Base-by-base conservation (phyloP, 108 stramenopile genomes). In the Nitzschia inconspicua region DNA sequence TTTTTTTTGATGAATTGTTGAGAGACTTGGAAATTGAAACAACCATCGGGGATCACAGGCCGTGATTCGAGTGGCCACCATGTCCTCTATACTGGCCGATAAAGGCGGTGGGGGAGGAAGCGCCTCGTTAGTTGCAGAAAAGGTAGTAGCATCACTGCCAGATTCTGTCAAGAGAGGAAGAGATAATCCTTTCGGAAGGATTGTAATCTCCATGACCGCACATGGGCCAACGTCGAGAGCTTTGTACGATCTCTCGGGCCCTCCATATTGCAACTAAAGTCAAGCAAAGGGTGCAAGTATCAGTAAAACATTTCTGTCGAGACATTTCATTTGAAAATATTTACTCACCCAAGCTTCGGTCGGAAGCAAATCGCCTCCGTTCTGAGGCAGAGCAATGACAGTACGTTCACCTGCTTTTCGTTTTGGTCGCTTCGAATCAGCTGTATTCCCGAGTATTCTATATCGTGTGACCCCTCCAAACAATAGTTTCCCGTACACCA, bases 401-500 rank as follows among this genome's bases (percentile, higher is more conserved):
- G 80, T 82, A 10, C 74, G 55, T 54, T 79, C 80, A 34, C 80
- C 84, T 18, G 71, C 77, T 44, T 66, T 71, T 23, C 79, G 61
- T 25, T 58, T 68, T 18, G 69, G 61, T 47, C 55, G 65, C 20
- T 22, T 14, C 3, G 37, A 23, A 31, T 41, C 27, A 1, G 19
- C 61, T 18, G 51, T 78, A 16, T 57, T 60, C 27, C 70, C 70
- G 22, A 72, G 54, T 41, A 85, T 36, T 19, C 87, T 76, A 57
- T 81, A 89, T n/a, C 87, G 61, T 2, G 76, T 80, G 11, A 73
- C 76, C 18, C 85, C 89, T 27, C 85, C 90, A 54, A 77, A 94
- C 16, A 95, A 61, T 6, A 93, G 60, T 32, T 85, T 92, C 7
- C 91, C 93, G 57, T 89, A 85, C 8, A 84, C 80, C 29, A 87